Percentiles rank a stretch among this genome's conserved stretches.
phyloP scores from a whole-genome alignment of 495 filamentous ascomycete genomes.

The Trichoderma parareesei region DNA sequence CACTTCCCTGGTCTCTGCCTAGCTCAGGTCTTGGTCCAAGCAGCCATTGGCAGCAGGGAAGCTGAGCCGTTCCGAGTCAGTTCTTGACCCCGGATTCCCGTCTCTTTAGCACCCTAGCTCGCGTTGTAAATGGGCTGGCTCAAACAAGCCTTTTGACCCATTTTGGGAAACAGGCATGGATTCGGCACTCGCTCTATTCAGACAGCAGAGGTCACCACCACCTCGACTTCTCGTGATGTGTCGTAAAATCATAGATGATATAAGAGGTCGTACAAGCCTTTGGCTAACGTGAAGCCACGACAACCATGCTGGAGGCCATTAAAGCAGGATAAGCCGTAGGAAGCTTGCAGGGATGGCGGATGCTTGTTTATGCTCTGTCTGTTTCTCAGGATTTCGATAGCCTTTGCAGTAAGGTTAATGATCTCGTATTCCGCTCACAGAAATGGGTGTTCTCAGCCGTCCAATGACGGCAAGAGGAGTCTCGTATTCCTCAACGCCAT shows the following conservation, averaged over 20 bases:
- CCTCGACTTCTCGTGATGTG: background rate
- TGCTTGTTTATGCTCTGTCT: background rate
- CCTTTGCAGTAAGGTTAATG: background rate
- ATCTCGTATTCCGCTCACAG: slow-evolving; percentile 4
- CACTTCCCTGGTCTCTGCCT: too few relatives aligned
- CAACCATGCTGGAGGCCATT: background rate
- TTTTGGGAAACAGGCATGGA: background rate
- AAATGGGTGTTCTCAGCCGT: background rate
- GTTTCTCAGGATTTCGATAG: background rate
- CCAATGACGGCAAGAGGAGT: background rate
- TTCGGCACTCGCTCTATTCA: background rate
- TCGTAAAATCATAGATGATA: background rate
- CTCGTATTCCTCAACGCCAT: background rate
- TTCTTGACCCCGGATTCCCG: background rate
- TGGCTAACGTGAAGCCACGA: background rate
- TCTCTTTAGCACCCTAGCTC: too few relatives aligned
- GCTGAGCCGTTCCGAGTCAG: background rate
- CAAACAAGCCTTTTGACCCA: background rate
- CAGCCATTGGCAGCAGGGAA: background rate
- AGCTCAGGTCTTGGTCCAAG: background rate
- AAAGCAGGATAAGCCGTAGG: background rate
- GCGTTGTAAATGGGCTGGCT: background rate
- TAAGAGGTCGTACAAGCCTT: background rate
- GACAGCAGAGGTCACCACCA: background rate
- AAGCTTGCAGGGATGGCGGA: background rate